phyloP scores from a whole-genome alignment of 2,329 filamentous ascomycete genomes.

The Pyrenophora seminiperda region DNA sequence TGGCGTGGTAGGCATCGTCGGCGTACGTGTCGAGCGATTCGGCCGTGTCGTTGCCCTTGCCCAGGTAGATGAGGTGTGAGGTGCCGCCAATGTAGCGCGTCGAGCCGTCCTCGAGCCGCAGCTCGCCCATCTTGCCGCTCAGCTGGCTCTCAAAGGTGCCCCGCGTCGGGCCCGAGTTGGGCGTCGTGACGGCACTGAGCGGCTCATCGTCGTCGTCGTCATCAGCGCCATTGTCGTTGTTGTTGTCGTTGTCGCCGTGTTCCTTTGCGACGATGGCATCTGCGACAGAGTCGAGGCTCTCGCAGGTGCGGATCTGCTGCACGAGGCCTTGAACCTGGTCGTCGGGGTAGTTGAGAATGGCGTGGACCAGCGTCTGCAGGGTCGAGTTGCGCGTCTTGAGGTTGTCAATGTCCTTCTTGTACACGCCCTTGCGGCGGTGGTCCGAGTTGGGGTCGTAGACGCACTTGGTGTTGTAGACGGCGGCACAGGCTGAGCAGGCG shows the following conservation, averaged over 20 bases:
- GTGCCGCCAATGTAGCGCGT: slow-evolving; percentile 93
- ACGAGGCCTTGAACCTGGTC: slow-evolving; percentile 83
- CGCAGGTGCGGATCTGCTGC: slow-evolving; percentile 84
- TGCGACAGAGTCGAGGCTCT: slow-evolving; percentile 70
- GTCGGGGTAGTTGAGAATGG: slow-evolving; percentile 87
- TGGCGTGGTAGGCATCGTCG: slow-evolving; percentile 54
- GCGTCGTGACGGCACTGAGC: slow-evolving; percentile 35
- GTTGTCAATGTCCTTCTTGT: slow-evolving; percentile 89
- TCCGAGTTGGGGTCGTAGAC: slow-evolving; percentile 96
- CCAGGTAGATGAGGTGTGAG: slow-evolving; percentile 84
- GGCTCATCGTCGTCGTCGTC: slow-evolving; percentile 50
- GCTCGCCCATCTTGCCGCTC: slow-evolving; percentile 89
- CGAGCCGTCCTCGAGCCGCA: slow-evolving; percentile 83
- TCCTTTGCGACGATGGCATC: slow-evolving; percentile 62
- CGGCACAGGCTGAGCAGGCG: slow-evolving; percentile 78
- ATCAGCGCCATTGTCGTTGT: too few relatives aligned
- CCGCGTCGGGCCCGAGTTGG: slow-evolving; percentile 42
- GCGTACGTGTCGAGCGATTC: slow-evolving; percentile 43
- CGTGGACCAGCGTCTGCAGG: slow-evolving; percentile 88
- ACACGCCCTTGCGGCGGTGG: slow-evolving; percentile 93
- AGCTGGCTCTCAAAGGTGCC: slow-evolving; percentile 74
- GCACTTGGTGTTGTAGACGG: slow-evolving; percentile 88
- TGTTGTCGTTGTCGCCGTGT: slow-evolving; percentile 49
- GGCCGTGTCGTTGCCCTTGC: slow-evolving; percentile 39
- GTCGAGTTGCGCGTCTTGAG: slow-evolving; percentile 87